Evolutionary conservation across 2,329 filamentous ascomycete genomes (phyloP).

Genomic region (Paradendryphiella salina): DNA sequence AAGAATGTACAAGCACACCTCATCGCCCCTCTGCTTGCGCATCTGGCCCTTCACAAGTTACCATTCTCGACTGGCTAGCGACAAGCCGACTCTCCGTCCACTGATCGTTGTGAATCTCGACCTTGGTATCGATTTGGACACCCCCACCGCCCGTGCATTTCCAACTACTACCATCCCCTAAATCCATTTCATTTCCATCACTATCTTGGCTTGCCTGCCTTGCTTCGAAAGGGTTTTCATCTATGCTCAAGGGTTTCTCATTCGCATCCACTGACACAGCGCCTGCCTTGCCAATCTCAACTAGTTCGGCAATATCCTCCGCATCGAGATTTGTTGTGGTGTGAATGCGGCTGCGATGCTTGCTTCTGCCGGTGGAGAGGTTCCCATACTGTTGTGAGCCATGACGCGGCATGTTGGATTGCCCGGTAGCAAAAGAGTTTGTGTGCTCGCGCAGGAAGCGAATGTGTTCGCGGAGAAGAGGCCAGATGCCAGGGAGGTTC

Average conservation of each 20-base stretch:
- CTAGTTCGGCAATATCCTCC: conserved; percentile 29
- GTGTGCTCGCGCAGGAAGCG: conserved; percentile 36
- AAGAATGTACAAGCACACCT: not conserved
- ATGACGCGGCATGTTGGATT: conserved; percentile 22
- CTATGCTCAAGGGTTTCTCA: conserved; percentile 7
- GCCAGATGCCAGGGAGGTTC: conserved; percentile 60
- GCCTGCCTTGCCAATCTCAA: not conserved
- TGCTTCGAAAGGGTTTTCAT: conserved; percentile 11
- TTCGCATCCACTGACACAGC: too few species aligned
- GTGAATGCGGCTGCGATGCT: conserved; percentile 3
- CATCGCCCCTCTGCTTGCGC: not conserved
- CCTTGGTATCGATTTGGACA: conserved; percentile 34
- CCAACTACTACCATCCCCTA: conserved; percentile 3
- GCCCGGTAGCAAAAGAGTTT: conserved; percentile 19
- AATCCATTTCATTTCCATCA: conserved; percentile 21
- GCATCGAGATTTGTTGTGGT: conserved; percentile 13
- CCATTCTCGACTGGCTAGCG: conserved; percentile 3
- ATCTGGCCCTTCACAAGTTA: conserved; percentile 17
- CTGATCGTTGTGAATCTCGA: conserved; percentile 32
- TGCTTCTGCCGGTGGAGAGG: conserved; percentile 17
- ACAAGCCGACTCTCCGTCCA: conserved; percentile 18
- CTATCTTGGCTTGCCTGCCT: conserved; percentile 18
- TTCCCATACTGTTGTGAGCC: conserved; percentile 26
- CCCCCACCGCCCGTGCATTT: conserved; percentile 20
- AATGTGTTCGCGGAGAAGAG: conserved; percentile 53